These are phyloP conservation scores for Durusdinium trenchii DNA, from an alignment of 73 alveolate species.

Conservation along the genomic window DNA sequence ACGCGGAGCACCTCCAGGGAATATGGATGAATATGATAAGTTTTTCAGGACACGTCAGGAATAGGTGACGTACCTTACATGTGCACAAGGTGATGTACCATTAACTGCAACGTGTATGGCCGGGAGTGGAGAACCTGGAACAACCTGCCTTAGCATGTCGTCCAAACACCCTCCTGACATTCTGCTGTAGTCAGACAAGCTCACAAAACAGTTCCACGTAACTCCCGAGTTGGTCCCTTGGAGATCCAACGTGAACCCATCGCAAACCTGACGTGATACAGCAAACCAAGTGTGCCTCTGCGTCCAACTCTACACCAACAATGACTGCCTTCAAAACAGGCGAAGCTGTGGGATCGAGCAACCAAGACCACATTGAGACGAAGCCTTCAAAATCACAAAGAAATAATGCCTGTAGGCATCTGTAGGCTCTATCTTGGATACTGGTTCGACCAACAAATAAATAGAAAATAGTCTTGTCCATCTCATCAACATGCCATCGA, in stretches of 20 bases:
- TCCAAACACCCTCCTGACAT: too few species aligned
- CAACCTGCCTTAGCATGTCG: too few species aligned
- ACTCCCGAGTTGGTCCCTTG: too few species aligned
- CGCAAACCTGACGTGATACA: background rate
- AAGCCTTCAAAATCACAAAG: background rate
- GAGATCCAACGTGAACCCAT: too few species aligned
- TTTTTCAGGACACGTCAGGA: too few species aligned
- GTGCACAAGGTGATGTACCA: too few species aligned
- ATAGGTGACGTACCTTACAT: too few species aligned
- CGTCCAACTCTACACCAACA: constrained; percentile 81
- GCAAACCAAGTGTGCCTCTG: constrained; percentile 9
- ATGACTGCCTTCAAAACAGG: background rate
- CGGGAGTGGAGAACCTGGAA: too few species aligned
- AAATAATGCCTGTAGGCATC: background rate
- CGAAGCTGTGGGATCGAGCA: background rate
- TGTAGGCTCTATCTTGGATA: background rate
- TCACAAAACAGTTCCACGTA: too few species aligned
- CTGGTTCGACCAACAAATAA: background rate
- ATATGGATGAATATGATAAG: too few species aligned
- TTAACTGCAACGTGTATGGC: too few species aligned
- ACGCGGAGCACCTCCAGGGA: constrained; percentile 28
- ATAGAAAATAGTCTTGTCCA: background rate
- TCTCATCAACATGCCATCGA: background rate
- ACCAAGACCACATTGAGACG: background rate
- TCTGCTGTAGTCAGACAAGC: too few species aligned